Base-by-base conservation (phyloP, 257 asterid species). In the Catharanthus roseus region DNA sequence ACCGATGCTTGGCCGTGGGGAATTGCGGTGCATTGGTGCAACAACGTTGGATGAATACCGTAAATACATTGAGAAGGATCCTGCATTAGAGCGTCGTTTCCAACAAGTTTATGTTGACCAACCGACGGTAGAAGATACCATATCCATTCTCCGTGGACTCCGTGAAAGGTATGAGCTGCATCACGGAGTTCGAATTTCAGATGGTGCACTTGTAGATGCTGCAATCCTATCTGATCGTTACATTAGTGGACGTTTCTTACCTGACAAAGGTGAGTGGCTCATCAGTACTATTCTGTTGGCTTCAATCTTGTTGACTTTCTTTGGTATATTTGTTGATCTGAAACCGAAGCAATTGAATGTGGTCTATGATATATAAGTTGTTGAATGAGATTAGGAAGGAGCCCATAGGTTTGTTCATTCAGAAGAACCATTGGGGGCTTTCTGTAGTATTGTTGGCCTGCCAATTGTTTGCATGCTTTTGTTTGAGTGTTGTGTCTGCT, bases 1-100 rank as follows among this genome's bases (percentile, higher is more conserved):
- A 77, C 98, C 98, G 55, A 93, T 93, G 98, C 97, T 93, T 80
- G 98, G 97, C 49, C 95, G 98, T 69, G 98, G 98, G 67, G 97
- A 93, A 80, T 83, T 93, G 19, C 89, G 98, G 55, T 92, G 98
- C 85, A 92, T 92, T 77, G 98, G 98, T 71, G 98, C 98, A 34
- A 92, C 98, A 55, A 92, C 98, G 39, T 78, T 92, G 83, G 96
- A 92, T 70, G 98, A 92, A 82, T 92, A 87, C 67, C 96, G 98
- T 55, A 92, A 92, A 74, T 92, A 92, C 81, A 87, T 92, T 21
- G 98, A 92, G 75, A 92, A 92, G 68, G 98, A 92, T 85, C 93
- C 98, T 3, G 97, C 97, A 56, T 69, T 92, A 68, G 98, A 92
- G 79, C 90, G 96, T 28, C 86, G 98, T n/a, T 92, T 92, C 79